A percentile compares a stretch with the other conserved stretches of the same genome.
Evolutionary conservation across 805 yeast genomes (phyloP).

Genomic region (Barnettozyma wickerhamii): DNA sequence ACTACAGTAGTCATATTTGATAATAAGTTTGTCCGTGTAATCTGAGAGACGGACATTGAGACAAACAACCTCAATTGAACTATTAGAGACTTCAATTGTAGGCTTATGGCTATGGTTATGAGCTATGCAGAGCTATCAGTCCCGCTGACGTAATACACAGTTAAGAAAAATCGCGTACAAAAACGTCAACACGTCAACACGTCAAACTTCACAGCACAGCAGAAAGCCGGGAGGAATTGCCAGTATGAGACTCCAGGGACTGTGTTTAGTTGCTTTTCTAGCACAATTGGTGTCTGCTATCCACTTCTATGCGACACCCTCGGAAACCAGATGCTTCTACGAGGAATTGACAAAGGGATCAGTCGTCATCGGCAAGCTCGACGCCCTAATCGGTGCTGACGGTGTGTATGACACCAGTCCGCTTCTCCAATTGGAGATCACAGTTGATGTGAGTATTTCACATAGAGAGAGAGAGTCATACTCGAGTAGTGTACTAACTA

Average conservation of each 20-base stretch:
- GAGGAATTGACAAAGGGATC: slow-evolving; percentile 76
- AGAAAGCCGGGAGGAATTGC: too few relatives aligned
- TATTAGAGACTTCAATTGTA: too few relatives aligned
- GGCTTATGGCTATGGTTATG: too few relatives aligned
- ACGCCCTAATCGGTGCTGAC: slow-evolving; percentile 53
- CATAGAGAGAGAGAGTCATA: slow-evolving; percentile 19
- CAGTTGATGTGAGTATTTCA: slow-evolving; percentile 50
- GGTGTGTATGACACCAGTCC: slow-evolving; percentile 48
- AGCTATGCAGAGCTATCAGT: too few relatives aligned
- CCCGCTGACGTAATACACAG: too few relatives aligned
- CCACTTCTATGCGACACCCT: slow-evolving; percentile 77
- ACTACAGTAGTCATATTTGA: too few relatives aligned
- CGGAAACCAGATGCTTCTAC: slow-evolving; percentile 74
- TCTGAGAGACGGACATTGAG: too few relatives aligned
- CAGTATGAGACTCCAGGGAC: slow-evolving; percentile 1
- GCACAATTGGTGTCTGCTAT: slow-evolving; percentile 26
- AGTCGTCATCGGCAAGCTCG: slow-evolving; percentile 75
- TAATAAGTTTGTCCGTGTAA: too few relatives aligned
- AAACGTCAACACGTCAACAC: too few relatives aligned
- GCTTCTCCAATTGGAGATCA: slow-evolving; percentile 58
- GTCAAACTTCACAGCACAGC: too few relatives aligned
- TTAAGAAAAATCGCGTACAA: too few relatives aligned
- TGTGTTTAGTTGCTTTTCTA: slow-evolving; percentile 1
- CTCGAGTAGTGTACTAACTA: background rate
- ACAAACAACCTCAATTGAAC: too few relatives aligned